A percentile compares a stretch with the other conserved stretches of the same genome.
These are phyloP conservation scores for Polytolypa hystricis DNA, from an alignment of 2,329 filamentous ascomycete species.

Conservation along the genomic window DNA sequence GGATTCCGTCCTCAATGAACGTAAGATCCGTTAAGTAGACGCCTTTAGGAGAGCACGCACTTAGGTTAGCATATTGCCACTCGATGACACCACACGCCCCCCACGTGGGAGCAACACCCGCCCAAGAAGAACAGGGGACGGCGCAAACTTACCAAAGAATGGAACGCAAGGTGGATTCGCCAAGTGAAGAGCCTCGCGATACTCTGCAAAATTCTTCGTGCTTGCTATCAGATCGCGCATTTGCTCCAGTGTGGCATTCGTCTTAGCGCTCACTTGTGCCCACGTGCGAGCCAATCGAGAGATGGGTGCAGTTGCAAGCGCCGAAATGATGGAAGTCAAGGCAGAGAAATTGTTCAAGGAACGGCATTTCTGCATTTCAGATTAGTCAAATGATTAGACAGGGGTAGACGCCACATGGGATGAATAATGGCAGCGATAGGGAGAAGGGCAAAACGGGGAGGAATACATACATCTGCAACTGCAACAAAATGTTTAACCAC, in stretches of 20 bases:
- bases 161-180: constrained; percentile 96
- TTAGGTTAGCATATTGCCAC: no score
- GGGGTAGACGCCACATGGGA: no score
- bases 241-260: constrained; percentile 65
- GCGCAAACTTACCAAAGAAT: constrained; percentile 65
- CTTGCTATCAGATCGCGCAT: constrained; percentile 95
- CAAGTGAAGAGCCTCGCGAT: constrained; percentile 81
- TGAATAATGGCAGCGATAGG: no score
- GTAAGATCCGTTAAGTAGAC: constrained; percentile 96
- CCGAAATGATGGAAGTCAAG: constrained; percentile 93
- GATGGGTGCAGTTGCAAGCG: constrained; percentile 86
- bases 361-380: constrained; percentile 67
- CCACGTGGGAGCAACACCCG: no score
- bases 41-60: constrained; percentile 47
- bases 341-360: constrained; percentile 92
- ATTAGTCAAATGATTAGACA: constrained; percentile 3
- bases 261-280: constrained; percentile 82
- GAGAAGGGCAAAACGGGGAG: not conserved
- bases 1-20: constrained; percentile 97
- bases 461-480: constrained; percentile 66
- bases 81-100: no score
- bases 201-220: constrained; percentile 96
- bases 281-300: constrained; percentile 88
- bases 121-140: no score
- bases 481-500: constrained; percentile 98